Conservation (phyloP, 148 eudicot genomes). For the Spergularia bocconei region DNA sequence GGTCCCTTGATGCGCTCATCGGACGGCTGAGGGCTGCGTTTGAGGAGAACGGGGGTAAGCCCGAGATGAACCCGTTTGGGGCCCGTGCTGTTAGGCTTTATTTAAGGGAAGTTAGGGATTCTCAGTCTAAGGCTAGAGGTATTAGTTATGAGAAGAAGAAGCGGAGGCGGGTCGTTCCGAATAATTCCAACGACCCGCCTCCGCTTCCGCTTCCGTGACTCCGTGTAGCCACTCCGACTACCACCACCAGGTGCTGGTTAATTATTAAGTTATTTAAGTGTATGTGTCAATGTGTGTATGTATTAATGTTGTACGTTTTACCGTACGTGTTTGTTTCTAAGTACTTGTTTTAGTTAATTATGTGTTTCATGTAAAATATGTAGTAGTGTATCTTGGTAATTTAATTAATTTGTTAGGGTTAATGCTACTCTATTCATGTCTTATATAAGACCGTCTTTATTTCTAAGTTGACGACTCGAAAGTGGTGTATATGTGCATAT, state of each 20-base stretch:
- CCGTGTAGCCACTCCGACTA: not conserved
- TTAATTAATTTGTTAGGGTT: too few relatives aligned
- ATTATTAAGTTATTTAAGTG: not conserved
- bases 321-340: too few relatives aligned
- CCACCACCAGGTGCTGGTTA: conserved; percentile 2
- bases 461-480: too few relatives aligned
- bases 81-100: conserved; percentile 54
- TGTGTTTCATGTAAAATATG: too few relatives aligned
- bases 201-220: not conserved
- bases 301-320: too few relatives aligned
- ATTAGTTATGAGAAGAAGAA: conserved; percentile 58
- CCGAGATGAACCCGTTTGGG: conserved; percentile 54
- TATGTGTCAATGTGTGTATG: too few relatives aligned
- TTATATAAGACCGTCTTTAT: too few relatives aligned
- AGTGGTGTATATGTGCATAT: too few relatives aligned
- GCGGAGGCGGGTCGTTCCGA: conserved; percentile 25
- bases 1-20: conserved; percentile 48
- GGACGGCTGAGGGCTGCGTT: conserved; percentile 57
- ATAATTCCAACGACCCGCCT: not conserved
- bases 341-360: too few relatives aligned
- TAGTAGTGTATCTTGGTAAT: too few relatives aligned
- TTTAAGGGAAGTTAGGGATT: conserved; percentile 47
- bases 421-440: too few relatives aligned
- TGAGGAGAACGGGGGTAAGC: conserved; percentile 48
- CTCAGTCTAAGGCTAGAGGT: conserved; percentile 53